Conservation (phyloP, 164 flowering plant genomes). For the Dillenia suffruticosa region DNA sequence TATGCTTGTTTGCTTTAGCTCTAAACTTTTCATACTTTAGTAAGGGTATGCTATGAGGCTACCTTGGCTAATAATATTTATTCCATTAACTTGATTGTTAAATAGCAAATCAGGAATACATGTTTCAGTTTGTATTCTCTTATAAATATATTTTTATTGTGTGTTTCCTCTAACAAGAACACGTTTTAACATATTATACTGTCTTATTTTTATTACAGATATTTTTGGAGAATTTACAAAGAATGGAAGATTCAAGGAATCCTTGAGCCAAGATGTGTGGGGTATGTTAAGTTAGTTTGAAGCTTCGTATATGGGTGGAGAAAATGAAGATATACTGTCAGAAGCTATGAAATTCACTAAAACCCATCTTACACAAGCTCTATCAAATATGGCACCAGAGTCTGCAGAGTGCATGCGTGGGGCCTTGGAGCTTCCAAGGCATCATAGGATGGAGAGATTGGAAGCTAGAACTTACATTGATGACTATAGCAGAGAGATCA, state of each 20-base stretch:
- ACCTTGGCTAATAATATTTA: no score
- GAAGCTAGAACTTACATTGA: constrained; percentile 25
- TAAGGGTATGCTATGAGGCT: no score
- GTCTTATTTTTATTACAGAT: constrained; percentile 10
- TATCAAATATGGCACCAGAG: neutral
- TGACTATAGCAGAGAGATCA: constrained; percentile 5
- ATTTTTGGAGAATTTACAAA: constrained; percentile 15
- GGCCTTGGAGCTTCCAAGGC: constrained; percentile 24
- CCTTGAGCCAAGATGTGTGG: constrained; percentile 10
- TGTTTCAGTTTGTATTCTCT: no score
- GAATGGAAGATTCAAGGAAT: constrained; percentile 17
- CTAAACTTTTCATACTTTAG: no score
- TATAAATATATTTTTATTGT: no score
- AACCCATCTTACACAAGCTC: constrained; percentile 6
- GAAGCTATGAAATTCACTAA: constrained; percentile 22
- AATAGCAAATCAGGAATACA: no score
- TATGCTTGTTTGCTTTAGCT: no score
- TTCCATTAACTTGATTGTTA: no score
- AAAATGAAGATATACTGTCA: constrained; percentile 15
- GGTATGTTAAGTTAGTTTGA: constrained; percentile 32
- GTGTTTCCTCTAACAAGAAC: no score
- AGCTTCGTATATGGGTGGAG: constrained; percentile 22
- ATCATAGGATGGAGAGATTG: constrained; percentile 20
- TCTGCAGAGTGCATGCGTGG: neutral
- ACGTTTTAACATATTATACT: no score